A percentile compares a stretch with the other conserved stretches of the same genome.
Conservation (phyloP, 805 yeast genomes). For the Cyberlindnera saturnus region DNA sequence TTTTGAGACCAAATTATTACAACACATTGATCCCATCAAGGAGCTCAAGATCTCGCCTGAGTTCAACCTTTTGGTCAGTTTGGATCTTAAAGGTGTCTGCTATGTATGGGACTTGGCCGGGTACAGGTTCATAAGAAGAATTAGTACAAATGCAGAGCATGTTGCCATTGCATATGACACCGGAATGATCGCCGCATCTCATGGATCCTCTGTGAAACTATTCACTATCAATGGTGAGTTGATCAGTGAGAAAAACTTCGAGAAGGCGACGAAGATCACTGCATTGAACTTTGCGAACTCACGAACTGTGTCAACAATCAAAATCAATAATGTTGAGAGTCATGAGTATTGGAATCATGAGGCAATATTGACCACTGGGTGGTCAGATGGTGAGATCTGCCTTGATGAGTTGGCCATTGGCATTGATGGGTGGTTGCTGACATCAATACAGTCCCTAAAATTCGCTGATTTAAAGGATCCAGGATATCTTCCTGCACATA, state of each 20-base stretch:
- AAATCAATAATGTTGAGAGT: constrained; percentile 22
- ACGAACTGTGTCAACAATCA: constrained; percentile 20
- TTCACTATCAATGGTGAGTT: constrained; percentile 51
- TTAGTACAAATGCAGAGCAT: constrained; percentile 21
- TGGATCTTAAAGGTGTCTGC: constrained; percentile 49
- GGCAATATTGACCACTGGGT: constrained; percentile 33
- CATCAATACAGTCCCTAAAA: constrained; percentile 19
- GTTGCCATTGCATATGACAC: constrained; percentile 47
- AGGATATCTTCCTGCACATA: constrained; percentile 11
- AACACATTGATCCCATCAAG: constrained; percentile 45
- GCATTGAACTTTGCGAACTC: constrained; percentile 26
- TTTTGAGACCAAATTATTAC: constrained; percentile 43
- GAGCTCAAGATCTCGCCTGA: constrained; percentile 44
- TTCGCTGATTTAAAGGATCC: constrained; percentile 14
- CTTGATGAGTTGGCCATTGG: constrained; percentile 26
- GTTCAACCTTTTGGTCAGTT: constrained; percentile 48
- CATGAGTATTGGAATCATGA: constrained; percentile 34
- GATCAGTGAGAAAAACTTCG: constrained; percentile 23
- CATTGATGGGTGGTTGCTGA: constrained; percentile 19
- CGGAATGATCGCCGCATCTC: constrained; percentile 43
- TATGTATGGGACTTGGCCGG: constrained; percentile 62
- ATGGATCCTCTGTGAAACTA: constrained; percentile 26
- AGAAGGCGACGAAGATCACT: constrained; percentile 15
- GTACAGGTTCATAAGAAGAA: constrained; percentile 40
- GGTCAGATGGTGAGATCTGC: constrained; percentile 25